Evolutionary conservation across 139 green algal species (phyloP).

Genomic region (Chlorella sp.): DNA sequence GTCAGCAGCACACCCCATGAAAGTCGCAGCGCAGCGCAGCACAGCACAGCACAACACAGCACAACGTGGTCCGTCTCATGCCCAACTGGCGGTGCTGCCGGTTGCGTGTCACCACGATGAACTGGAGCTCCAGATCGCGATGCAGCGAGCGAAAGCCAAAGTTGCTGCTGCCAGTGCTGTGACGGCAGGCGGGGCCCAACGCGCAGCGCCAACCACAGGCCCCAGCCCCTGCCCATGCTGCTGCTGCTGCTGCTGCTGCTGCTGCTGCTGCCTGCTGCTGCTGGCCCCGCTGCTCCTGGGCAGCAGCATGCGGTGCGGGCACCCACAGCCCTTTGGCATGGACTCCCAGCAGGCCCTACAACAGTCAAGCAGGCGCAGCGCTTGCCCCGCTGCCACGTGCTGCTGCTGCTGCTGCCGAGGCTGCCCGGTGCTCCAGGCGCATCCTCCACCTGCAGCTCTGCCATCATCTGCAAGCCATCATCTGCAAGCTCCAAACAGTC

Average conservation of each 20-base stretch:
- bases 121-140: conserved; percentile 55
- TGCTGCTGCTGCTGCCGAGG: background rate
- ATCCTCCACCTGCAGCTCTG: no score
- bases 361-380: conserved; percentile 41
- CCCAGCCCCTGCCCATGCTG: background rate
- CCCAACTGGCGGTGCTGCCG: conserved; percentile 8
- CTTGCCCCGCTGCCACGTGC: no score
- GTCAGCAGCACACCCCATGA: no score
- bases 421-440: background rate
- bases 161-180: conserved; percentile 57
- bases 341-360: conserved; percentile 47
- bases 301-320: background rate
- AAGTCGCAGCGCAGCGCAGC: background rate
- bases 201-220: background rate
- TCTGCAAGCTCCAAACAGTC: no score
- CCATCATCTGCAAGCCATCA: background rate
- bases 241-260: background rate
- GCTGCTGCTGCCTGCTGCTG: background rate
- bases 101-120: conserved; percentile 47
- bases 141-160: conserved; percentile 51
- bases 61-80: background rate
- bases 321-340: conserved; percentile 56
- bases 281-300: background rate
- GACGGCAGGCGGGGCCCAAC: conserved; percentile 8
- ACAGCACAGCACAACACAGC: background rate